phyloP scores from a whole-genome alignment of 2,329 filamentous ascomycete genomes.

The Botrytis elliptica region DNA sequence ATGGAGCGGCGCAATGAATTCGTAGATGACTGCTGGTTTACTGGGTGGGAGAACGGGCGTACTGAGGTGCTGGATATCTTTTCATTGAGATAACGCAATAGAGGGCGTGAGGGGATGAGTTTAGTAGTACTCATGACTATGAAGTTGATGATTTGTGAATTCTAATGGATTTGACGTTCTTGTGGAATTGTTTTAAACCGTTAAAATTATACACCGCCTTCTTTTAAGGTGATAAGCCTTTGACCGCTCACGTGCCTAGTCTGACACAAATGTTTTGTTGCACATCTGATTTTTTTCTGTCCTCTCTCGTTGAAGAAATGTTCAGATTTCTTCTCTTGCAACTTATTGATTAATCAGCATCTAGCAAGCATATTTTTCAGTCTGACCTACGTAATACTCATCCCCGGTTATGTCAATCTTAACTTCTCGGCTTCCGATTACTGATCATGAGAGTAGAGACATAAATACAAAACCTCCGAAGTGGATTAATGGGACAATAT shows the following conservation, averaged over 20 bases:
- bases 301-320: background rate
- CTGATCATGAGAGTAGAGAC: background rate
- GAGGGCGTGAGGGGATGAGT: background rate
- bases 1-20: slow-evolving; percentile 4
- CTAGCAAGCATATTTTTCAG: background rate
- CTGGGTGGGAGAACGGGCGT: background rate
- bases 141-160: background rate
- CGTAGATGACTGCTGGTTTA: background rate
- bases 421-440: background rate
- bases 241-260: background rate
- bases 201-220: background rate
- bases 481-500: background rate
- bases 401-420: background rate
- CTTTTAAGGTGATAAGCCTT: background rate
- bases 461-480: background rate
- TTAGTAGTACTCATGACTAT: slow-evolving; percentile 5
- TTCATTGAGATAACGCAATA: background rate
- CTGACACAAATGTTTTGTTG: background rate
- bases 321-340: background rate
- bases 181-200: background rate
- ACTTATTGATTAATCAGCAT: background rate
- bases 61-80: background rate
- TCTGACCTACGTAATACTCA: background rate
- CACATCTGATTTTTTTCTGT: background rate
- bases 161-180: background rate